Percentiles rank a stretch among this genome's conserved stretches.
phyloP scores from a whole-genome alignment of 2,329 filamentous ascomycete species.

The Clonostachys rosea region DNA sequence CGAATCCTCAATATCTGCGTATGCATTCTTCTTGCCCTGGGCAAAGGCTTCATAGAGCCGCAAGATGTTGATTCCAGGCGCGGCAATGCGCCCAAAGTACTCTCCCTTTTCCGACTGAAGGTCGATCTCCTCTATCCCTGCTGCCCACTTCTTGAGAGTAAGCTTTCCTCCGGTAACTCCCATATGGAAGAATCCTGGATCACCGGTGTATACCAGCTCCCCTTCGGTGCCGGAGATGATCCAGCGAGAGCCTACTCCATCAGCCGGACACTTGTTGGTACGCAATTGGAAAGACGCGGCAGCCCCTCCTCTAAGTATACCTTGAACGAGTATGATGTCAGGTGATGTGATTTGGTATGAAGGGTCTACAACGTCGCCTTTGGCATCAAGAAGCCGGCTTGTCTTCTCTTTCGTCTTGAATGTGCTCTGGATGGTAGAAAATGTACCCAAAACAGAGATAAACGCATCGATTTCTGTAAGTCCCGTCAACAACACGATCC shows the following conservation, averaged over 20 bases:
- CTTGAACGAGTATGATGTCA: conserved; percentile 26
- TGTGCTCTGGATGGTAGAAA: conserved; percentile 26
- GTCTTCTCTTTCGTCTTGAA: conserved; percentile 19
- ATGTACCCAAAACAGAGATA: conserved; percentile 38
- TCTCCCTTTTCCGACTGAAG: no score
- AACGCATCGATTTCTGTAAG: conserved; percentile 39
- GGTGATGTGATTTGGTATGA: conserved; percentile 22
- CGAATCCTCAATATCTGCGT: no score
- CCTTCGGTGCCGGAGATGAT: conserved; percentile 46
- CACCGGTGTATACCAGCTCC: conserved; percentile 17
- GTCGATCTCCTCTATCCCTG: no score
- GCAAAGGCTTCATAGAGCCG: no score
- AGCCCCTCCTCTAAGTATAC: conserved; percentile 20
- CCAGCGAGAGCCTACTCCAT: conserved; percentile 39
- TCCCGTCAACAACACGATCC: no score
- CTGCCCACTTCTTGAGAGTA: no score
- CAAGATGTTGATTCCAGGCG: no score
- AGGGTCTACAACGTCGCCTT: conserved; percentile 27
- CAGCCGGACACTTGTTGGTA: conserved; percentile 43
- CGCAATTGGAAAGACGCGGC: conserved; percentile 37
- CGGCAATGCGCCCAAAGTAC: no score
- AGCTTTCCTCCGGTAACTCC: no score
- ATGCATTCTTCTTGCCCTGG: no score
- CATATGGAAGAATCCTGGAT: no score
- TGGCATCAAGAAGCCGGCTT: conserved; percentile 29